Percentiles rank a stretch among this genome's conserved stretches.
Evolutionary conservation across 2,329 filamentous ascomycete species (phyloP).

Genomic region (Hypoxylon sp.): DNA sequence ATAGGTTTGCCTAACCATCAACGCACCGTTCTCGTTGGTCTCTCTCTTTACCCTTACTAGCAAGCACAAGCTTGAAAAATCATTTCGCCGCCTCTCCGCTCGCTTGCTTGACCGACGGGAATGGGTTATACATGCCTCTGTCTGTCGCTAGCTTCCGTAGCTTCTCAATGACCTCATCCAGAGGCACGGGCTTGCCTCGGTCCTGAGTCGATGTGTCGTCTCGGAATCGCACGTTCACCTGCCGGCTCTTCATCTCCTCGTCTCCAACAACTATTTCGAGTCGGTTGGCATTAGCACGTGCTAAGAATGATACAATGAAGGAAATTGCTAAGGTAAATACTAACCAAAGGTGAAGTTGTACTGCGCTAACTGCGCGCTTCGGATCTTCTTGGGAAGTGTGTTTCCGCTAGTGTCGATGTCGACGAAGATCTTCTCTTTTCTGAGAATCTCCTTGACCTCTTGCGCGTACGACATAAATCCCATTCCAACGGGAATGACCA

Average conservation of each 20-base stretch:
- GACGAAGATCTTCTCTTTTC: conserved; percentile 72
- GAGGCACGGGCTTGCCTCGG: conserved; percentile 33
- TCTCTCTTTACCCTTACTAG: conserved; percentile 6
- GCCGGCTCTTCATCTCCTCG: conserved; percentile 39
- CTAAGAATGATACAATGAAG: background rate
- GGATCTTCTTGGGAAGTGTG: conserved; percentile 90
- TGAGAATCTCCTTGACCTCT: conserved; percentile 76
- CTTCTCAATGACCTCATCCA: conserved; percentile 38
- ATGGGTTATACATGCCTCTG: conserved; percentile 29
- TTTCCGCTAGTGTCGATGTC: conserved; percentile 77
- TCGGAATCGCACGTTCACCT: conserved; percentile 40
- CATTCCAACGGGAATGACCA: conserved; percentile 80
- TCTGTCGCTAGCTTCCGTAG: conserved; percentile 21
- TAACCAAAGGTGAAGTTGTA: conserved; percentile 84
- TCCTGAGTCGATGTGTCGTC: conserved; percentile 40
- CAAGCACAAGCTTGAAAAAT: background rate
- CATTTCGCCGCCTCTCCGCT: conserved; percentile 15
- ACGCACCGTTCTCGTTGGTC: background rate
- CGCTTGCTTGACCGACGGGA: conserved; percentile 30
- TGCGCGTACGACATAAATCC: conserved; percentile 65
- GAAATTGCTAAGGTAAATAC: conserved; percentile 46
- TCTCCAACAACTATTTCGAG: conserved; percentile 36
- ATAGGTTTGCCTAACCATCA: background rate
- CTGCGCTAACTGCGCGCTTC: conserved; percentile 78
- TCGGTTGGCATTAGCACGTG: conserved; percentile 2